phyloP scores from a whole-genome alignment of 2,329 filamentous ascomycete species.

The Pseudogymnoascus destructans region DNA sequence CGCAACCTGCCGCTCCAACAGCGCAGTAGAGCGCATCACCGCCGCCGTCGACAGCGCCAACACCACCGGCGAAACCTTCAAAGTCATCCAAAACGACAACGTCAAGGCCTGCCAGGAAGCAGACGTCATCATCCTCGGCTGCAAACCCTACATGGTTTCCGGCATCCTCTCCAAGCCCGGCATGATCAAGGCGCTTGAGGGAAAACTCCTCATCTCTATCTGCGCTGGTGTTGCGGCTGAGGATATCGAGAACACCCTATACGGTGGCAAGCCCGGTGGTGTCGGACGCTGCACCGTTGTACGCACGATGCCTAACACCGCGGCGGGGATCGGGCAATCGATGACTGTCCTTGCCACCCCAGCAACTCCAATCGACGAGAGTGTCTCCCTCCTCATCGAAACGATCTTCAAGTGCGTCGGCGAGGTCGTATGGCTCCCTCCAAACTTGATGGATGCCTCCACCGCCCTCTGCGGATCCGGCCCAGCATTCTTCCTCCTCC shows the following conservation, averaged over 20 bases:
- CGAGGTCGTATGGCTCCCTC: constrained; percentile 53
- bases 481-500: constrained; percentile 62
- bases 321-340: constrained; percentile 61
- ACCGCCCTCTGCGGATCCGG: constrained; percentile 65
- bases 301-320: constrained; percentile 76
- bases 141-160: constrained; percentile 65
- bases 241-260: constrained; percentile 53
- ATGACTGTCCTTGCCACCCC: constrained; percentile 68
- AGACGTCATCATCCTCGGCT: constrained; percentile 64
- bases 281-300: constrained; percentile 46
- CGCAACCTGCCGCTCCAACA: background rate
- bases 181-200: constrained; percentile 58
- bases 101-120: constrained; percentile 51
- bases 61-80: background rate
- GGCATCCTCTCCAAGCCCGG: constrained; percentile 54
- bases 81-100: constrained; percentile 45
- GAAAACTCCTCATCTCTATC: constrained; percentile 73
- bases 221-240: constrained; percentile 61
- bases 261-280: constrained; percentile 39
- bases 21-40: background rate
- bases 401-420: constrained; percentile 71
- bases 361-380: constrained; percentile 41
- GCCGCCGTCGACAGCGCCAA: background rate
- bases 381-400: constrained; percentile 45
- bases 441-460: constrained; percentile 55